Conservation (phyloP, 192 early-diverging fungal genomes). For the Gigaspora rosea region DNA sequence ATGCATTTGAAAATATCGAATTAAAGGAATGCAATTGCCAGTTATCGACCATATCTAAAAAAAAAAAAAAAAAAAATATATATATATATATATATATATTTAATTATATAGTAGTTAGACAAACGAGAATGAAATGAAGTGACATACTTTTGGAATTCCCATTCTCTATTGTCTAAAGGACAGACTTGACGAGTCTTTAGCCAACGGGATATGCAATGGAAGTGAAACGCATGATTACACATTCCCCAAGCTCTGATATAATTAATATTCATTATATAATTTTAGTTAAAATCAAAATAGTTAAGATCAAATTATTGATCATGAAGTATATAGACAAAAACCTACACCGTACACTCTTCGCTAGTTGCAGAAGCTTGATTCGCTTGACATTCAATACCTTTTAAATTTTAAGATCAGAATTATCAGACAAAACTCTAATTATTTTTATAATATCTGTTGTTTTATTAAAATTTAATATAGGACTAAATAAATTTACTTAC, state of each 20-base stretch:
- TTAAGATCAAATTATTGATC: background rate
- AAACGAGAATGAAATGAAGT: background rate
- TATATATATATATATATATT: no score
- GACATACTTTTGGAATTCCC: slow-evolving; percentile 94
- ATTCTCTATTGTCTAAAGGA: slow-evolving; percentile 97
- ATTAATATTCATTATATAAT: slow-evolving; percentile 14
- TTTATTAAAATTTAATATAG: no score
- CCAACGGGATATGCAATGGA: slow-evolving; percentile 98
- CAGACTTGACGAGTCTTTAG: slow-evolving; percentile 95
- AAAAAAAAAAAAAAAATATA: background rate
- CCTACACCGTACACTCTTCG: slow-evolving; percentile 94
- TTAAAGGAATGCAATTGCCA: no score
- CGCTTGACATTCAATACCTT: slow-evolving; percentile 96
- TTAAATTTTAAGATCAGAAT: background rate
- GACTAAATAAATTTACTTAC: slow-evolving; percentile 49
- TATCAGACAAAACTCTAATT: no score
- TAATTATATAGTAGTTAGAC: slow-evolving; percentile 42
- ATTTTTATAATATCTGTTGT: no score
- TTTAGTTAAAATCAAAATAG: background rate
- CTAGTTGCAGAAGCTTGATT: slow-evolving; percentile 91
- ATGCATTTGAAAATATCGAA: no score
- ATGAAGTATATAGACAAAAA: slow-evolving; percentile 10
- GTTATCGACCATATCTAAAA: slow-evolving; percentile 14
- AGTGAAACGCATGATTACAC: slow-evolving; percentile 94
- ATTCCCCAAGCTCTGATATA: slow-evolving; percentile 22